Evolutionary conservation across 148 eudicot genomes (phyloP), one percentile per base, ranked within the genome.

Genomic region (Mesembryanthemum crystallinum): DNA sequence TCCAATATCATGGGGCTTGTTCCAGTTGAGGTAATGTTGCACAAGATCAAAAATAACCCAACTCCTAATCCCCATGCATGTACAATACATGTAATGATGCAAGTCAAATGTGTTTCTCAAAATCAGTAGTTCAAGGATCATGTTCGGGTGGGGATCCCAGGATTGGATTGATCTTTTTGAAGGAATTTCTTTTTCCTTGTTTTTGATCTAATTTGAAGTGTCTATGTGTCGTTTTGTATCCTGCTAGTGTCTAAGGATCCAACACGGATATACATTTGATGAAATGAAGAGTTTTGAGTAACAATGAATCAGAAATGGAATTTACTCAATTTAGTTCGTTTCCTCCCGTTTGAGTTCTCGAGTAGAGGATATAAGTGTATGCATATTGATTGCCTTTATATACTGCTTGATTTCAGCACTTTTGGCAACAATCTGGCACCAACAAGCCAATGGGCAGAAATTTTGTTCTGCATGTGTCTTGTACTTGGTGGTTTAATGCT

Each of bases 1-100:
- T 77, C 97, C 98, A 28, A 89, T 91, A 51, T 88, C 92, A 35
- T 93, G 98, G 98, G 98, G 98, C 17, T 81, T 94, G 29, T 87
- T 84, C 84, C 91, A 86, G 62, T 88, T 91, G 54, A 94, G 98
- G 98, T 92, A 88, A 39, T 57, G 4, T 59, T 28, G 37, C 67
- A 28, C 30, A 33, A 42, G 39, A 25, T 24, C 24, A 57, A n/a
- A 57, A 1, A 21, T 5, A 21, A 4, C 11, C 3, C 6, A 57
- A 6, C 21, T 69, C 25, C 52, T 10, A 47, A 8, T 69, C 13
- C 14, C 18, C 49, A 8, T 35, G 21, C 67, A 64, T 64, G 21
- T 25, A 32, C n/a, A n/a, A n/a, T n/a, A n/a, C n/a, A n/a, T n/a
- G n/a, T n/a, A n/a, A n/a, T n/a, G 3, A 28, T 62, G 8, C 35